A percentile compares a stretch with the other conserved stretches of the same genome.
Conservation (phyloP, 306 rosid genomes). For the Acacia crassicarpa region DNA sequence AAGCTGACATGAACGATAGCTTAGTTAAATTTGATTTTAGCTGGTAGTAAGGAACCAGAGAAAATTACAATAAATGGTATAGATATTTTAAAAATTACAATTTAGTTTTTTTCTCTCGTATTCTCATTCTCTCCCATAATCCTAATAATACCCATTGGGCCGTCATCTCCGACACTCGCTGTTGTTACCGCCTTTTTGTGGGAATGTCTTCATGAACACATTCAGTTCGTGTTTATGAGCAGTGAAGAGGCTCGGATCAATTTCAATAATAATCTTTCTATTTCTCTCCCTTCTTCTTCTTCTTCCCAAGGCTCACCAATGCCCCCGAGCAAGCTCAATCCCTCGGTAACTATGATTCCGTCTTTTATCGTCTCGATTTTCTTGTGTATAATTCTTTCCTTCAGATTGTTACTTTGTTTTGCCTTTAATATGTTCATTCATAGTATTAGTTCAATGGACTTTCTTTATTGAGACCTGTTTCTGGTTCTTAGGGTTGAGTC, state of each 20-base stretch:
- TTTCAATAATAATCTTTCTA: background rate
- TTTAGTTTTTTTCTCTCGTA: no score
- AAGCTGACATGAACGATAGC: no score
- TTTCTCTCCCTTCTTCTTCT: conserved; percentile 10
- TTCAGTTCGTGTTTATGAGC: background rate
- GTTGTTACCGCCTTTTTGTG: no score
- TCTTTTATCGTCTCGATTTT: background rate
- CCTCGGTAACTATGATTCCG: conserved; percentile 57
- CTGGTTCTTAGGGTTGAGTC: conserved; percentile 16
- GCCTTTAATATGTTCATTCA: background rate
- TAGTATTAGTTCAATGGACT: background rate
- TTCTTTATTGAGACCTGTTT: conserved; percentile 8
- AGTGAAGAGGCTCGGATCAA: conserved; percentile 10
- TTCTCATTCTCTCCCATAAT: no score
- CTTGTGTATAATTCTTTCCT: conserved; percentile 8
- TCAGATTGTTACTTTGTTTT: background rate
- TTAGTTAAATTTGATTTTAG: no score
- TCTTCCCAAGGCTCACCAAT: conserved; percentile 35
- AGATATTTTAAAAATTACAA: no score
- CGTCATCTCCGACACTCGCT: no score
- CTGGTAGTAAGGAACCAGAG: no score
- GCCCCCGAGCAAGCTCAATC: conserved; percentile 81
- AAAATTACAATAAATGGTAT: no score
- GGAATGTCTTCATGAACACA: background rate
- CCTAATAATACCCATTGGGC: no score